Conservation (phyloP, 208 protist genomes). For the Trichomonas gallinae region DNA sequence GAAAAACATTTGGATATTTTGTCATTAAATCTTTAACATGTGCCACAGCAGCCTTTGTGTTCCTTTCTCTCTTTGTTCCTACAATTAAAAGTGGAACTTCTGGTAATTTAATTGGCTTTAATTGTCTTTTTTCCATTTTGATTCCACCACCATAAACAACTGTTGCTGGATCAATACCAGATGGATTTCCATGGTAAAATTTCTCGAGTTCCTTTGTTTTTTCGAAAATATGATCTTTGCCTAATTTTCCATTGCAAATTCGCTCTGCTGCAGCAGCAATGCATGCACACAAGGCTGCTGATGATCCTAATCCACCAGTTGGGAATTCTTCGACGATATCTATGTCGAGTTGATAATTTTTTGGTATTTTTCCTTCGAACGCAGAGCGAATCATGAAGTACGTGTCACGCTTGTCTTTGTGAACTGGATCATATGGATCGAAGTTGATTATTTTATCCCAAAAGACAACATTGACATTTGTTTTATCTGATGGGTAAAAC, state of each 20-base stretch:
- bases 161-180: conserved; percentile 1
- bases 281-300: not conserved
- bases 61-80: not conserved
- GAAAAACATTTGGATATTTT: not conserved
- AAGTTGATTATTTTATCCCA: not conserved
- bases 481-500: not conserved
- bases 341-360: not conserved
- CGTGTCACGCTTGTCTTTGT: not conserved
- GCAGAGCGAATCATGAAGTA: not conserved
- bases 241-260: not conserved
- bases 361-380: not conserved
- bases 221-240: not conserved
- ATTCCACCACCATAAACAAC: conserved; percentile 1
- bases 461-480: not conserved
- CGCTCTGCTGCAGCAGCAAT: not conserved
- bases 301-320: not conserved
- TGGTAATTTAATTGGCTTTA: not conserved
- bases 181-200: conserved; percentile 4
- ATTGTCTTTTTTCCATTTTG: not conserved
- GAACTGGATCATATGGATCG: not conserved
- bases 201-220: not conserved
- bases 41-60: not conserved
- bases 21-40: not conserved
- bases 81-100: conserved; percentile 3
- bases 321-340: not conserved